Percentiles rank a stretch among this genome's conserved stretches.
Evolutionary conservation across 352 stramenopile genomes (phyloP).

Genomic region (Phytophthora capsici): DNA sequence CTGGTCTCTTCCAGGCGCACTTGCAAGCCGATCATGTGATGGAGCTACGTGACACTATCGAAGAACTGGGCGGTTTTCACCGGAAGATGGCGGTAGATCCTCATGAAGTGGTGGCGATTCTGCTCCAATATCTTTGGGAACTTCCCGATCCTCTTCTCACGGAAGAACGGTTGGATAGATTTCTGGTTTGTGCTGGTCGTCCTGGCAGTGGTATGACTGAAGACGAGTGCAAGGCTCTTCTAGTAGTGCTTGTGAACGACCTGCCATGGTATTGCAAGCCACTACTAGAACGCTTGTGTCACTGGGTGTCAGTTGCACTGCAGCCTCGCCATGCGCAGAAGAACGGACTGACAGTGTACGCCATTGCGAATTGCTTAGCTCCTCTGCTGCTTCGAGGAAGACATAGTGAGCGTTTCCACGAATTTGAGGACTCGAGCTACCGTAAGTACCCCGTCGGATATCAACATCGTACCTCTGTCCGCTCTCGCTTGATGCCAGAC

Average conservation of each 20-base stretch:
- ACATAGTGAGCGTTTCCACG: constrained; percentile 62
- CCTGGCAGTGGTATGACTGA: constrained; percentile 45
- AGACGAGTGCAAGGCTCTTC: constrained; percentile 62
- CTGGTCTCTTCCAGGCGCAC: constrained; percentile 83
- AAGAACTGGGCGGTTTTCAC: constrained; percentile 84
- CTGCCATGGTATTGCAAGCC: constrained; percentile 84
- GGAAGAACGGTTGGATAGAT: constrained; percentile 73
- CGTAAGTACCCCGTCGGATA: constrained; percentile 81
- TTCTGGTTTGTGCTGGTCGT: constrained; percentile 55
- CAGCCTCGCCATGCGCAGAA: constrained; percentile 64
- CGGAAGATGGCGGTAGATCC: constrained; percentile 84
- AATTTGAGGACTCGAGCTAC: constrained; percentile 68
- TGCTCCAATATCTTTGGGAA: constrained; percentile 88
- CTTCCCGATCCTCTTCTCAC: constrained; percentile 81
- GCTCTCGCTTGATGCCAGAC: constrained; percentile 58
- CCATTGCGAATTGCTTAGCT: constrained; percentile 67
- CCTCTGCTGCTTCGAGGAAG: constrained; percentile 66
- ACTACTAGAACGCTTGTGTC: constrained; percentile 72
- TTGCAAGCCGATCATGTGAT: constrained; percentile 79
- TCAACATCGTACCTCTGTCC: constrained; percentile 57
- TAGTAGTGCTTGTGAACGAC: constrained; percentile 80
- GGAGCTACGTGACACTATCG: constrained; percentile 80
- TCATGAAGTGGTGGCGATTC: constrained; percentile 79
- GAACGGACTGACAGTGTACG: constrained; percentile 75
- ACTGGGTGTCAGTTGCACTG: constrained; percentile 67